phyloP scores from a whole-genome alignment of 306 rosid species.

The Mimosa pudica region DNA sequence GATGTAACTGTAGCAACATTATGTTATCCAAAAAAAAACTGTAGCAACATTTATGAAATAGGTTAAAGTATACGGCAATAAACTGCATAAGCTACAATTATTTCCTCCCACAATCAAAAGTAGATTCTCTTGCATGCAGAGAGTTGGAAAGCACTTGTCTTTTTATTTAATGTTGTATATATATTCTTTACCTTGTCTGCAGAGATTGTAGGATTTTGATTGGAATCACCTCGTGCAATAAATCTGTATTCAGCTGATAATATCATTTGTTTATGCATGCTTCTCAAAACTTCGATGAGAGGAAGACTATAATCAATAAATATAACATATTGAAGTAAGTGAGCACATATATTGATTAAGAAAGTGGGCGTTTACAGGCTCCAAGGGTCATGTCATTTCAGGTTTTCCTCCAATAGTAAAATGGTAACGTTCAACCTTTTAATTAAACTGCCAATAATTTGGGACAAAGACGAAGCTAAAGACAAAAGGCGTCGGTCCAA shows the following conservation, averaged over 20 bases:
- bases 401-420: conserved; percentile 35
- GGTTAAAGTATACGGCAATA: not conserved
- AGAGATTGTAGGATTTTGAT: not conserved
- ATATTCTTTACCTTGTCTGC: not conserved
- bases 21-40: not conserved
- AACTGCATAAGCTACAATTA: not conserved
- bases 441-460: not conserved
- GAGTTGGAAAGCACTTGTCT: not conserved
- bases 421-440: conserved; percentile 24
- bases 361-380: conserved; percentile 32
- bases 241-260: not conserved
- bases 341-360: conserved; percentile 13
- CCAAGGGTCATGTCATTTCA: conserved; percentile 27
- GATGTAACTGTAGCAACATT: too few relatives aligned
- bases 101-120: not conserved
- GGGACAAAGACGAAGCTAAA: not conserved
- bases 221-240: not conserved
- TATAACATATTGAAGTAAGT: not conserved
- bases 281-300: conserved; percentile 1
- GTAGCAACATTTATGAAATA: not conserved
- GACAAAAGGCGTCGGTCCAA: conserved; percentile 27
- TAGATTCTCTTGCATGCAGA: not conserved
- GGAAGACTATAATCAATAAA: not conserved
- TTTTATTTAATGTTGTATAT: not conserved
- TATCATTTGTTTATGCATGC: not conserved